Percentiles rank a stretch among this genome's conserved stretches.
These are phyloP conservation scores for Thyridium curvatum DNA, from an alignment of 2,329 filamentous ascomycete species.

Conservation along the genomic window DNA sequence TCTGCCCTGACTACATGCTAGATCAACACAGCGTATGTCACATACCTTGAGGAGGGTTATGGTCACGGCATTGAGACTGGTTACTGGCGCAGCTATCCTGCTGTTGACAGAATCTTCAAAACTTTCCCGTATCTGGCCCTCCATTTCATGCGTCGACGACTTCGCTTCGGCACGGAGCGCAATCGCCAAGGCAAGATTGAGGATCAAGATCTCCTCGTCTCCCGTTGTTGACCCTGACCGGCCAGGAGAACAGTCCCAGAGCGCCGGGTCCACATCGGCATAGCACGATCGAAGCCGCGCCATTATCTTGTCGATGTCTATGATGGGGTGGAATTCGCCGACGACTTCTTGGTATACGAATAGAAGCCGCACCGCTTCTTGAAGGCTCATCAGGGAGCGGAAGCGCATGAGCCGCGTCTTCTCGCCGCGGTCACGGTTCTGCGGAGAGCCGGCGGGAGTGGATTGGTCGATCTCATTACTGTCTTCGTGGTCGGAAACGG, in stretches of 20 bases:
- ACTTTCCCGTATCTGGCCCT: no score
- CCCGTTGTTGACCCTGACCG: background rate
- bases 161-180: no score
- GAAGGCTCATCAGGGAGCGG: background rate
- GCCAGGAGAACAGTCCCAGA: background rate
- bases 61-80: no score
- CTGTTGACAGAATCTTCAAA: no score
- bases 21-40: background rate
- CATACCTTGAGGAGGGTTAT: no score
- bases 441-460: background rate
- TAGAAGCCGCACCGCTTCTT: constrained; percentile 1
- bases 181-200: no score
- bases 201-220: background rate
- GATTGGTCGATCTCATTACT: no score
- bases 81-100: no score
- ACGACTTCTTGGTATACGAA: constrained; percentile 4
- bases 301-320: constrained; percentile 2
- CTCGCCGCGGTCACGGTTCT: background rate
- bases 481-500: background rate
- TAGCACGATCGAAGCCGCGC: constrained; percentile 1
- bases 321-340: constrained; percentile 4
- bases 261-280: no score
- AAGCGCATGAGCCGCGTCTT: background rate
- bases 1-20: background rate
- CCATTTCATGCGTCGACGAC: no score